Evolutionary conservation across 345 rosid genomes (phyloP).

Genomic region (Capsella bursapastoris): DNA sequence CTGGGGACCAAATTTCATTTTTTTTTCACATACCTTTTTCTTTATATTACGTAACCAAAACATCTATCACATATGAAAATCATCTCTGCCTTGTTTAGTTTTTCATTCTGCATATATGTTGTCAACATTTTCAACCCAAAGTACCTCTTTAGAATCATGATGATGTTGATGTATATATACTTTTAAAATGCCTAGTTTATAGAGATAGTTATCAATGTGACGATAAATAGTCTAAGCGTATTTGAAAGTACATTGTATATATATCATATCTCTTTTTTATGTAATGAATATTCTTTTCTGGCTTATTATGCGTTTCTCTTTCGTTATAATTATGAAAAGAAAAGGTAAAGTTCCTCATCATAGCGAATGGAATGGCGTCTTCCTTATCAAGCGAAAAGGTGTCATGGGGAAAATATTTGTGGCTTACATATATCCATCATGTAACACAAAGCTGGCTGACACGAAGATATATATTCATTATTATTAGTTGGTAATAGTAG

Average conservation of each 20-base stretch:
- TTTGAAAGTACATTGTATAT: constrained; percentile 24
- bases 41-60: neutral
- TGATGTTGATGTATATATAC: constrained; percentile 23
- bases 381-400: constrained; percentile 39
- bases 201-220: constrained; percentile 14
- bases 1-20: constrained; percentile 25
- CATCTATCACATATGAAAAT: neutral
- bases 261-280: neutral
- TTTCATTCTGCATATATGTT: neutral
- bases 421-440: constrained; percentile 33
- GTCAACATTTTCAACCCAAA: neutral
- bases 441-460: constrained; percentile 3
- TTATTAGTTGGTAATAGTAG: neutral
- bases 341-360: constrained; percentile 35
- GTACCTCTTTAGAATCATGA: constrained; percentile 7
- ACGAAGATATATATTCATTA: neutral
- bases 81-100: neutral
- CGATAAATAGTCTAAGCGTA: neutral
- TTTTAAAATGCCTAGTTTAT: constrained; percentile 12
- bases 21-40: neutral
- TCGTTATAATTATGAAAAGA: constrained; percentile 12
- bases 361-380: constrained; percentile 45
- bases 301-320: constrained; percentile 27
- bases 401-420: constrained; percentile 38
- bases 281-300: constrained; percentile 34